Base-by-base conservation (phyloP, 176 grass and related monocot genomes). In the Puccinellia tenuiflora region DNA sequence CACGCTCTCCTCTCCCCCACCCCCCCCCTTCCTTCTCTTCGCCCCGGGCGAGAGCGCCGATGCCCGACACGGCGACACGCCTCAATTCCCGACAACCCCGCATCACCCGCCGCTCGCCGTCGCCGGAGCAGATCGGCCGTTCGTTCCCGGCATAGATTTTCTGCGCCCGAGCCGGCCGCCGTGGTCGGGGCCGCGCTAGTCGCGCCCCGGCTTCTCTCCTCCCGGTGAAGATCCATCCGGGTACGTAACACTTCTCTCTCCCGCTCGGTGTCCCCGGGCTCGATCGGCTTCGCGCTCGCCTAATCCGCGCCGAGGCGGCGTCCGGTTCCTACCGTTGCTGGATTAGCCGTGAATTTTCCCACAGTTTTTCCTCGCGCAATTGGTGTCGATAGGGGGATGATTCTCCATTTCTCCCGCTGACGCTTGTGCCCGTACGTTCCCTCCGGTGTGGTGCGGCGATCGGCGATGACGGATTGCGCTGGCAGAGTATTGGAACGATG, bases 201-300 rank as follows among this genome's bases (percentile, higher is more conserved):
- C 6, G 1, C 24, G 24, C 59, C 3, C 59, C 40, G 60, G 3
- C 59, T 18, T 4, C 75, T 5, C 21, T 28, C 46, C 30, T 12
- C 66, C 16, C 11, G 38, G 68, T n/a, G n/a, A n/a, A 83, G 80
- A 83, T 73, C 80, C 53, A 21, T 9, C 39, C 67, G 2, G 80
- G 80, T 83, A 83, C n/a, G n/a, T n/a, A 64, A 83, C 17, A 45
- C 28, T 34, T 33, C 37, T 17, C 43, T 31, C 71, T 31, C 46
- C 0, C 21, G 0, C 63, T 45, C n/a, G 55, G 37, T 64, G 45
- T 53, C 57, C 26, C 13, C 40, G 18, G 31, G 1, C 13, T 12
- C 64, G 51, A 71, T 82, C 28, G 25, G 37, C 13, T 57, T 29
- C 9, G 40, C 11, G 38, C 28, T 7, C 18, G 2, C 17, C 26